These are phyloP conservation scores for Aphanomyces invadans DNA, from an alignment of 352 stramenopile genomes.

Conservation along the genomic window DNA sequence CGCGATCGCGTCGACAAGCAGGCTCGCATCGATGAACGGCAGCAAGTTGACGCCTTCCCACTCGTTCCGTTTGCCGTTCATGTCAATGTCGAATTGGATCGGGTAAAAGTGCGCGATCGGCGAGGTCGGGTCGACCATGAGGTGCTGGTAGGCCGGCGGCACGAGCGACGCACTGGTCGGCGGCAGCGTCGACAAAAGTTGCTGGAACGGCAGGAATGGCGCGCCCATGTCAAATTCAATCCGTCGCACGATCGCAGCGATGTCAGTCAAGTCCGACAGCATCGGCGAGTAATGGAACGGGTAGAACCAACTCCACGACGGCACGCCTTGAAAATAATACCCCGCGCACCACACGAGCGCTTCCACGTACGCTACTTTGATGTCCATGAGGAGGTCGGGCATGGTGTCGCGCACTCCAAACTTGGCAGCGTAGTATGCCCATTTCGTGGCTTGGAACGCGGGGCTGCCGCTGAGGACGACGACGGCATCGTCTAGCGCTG, in stretches of 20 bases:
- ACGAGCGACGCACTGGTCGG: slow-evolving; percentile 92
- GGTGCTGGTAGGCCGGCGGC: slow-evolving; percentile 85
- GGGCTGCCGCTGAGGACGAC: slow-evolving; percentile 51
- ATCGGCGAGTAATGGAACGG: slow-evolving; percentile 99
- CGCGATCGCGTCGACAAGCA: slow-evolving; percentile 88
- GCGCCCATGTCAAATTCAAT: slow-evolving; percentile 85
- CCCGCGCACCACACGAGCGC: slow-evolving; percentile 66
- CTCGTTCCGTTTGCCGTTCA: slow-evolving; percentile 89
- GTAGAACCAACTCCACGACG: slow-evolving; percentile 99
- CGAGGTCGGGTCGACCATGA: slow-evolving; percentile 94
- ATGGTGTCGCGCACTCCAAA: slow-evolving; percentile 43
- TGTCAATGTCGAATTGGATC: slow-evolving; percentile 72
- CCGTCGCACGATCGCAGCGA: slow-evolving; percentile 48
- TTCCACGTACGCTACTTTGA: slow-evolving; percentile 76
- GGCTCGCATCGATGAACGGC: slow-evolving; percentile 95
- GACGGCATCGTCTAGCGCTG: slow-evolving; percentile 38
- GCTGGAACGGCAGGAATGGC: slow-evolving; percentile 95
- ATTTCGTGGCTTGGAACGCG: slow-evolving; percentile 79
- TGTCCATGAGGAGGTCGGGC: slow-evolving; percentile 24
- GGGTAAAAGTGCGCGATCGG: slow-evolving; percentile 96
- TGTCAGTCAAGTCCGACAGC: slow-evolving; percentile 94
- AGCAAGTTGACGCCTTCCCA: slow-evolving; percentile 99
- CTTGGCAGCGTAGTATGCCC: slow-evolving; percentile 78
- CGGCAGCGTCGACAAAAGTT: slow-evolving; percentile 97
- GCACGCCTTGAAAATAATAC: slow-evolving; percentile 88